These are phyloP conservation scores for Saccharomycopsis fibuligera DNA, from an alignment of 805 yeast genomes.

Conservation along the genomic window DNA sequence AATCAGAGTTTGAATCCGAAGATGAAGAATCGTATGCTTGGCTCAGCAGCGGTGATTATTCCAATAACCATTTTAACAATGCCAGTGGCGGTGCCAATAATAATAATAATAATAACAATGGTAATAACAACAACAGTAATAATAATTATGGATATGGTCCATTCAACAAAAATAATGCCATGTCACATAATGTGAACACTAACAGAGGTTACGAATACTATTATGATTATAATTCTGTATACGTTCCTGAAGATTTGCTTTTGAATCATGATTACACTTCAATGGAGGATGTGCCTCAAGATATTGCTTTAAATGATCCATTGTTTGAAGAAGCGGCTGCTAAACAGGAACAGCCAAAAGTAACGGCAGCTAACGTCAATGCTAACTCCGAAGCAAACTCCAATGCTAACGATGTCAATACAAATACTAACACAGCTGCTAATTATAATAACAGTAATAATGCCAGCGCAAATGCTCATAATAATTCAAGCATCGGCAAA, in stretches of 20 bases:
- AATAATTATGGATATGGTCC: conserved; percentile 26
- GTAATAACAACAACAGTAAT: conserved; percentile 35
- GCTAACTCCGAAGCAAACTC: neutral
- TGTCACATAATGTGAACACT: conserved; percentile 68
- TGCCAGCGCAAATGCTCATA: neutral
- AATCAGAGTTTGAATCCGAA: conserved; percentile 23
- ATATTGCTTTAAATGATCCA: conserved; percentile 13
- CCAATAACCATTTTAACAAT: neutral
- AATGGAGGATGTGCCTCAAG: conserved; percentile 21
- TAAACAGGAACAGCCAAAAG: neutral
- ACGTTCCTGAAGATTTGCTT: conserved; percentile 26
- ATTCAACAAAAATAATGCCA: conserved; percentile 37
- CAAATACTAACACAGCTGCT: neutral
- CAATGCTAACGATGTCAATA: neutral
- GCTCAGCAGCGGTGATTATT: conserved; percentile 7
- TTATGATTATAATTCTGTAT: conserved; percentile 77
- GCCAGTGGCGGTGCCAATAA: neutral
- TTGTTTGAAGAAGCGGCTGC: conserved; percentile 1
- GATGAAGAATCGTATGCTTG: conserved; percentile 17
- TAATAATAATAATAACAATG: conserved; percentile 27
- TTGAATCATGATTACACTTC: conserved; percentile 4
- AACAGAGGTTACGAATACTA: conserved; percentile 70
- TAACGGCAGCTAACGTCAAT: no score
- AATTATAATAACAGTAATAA: neutral
- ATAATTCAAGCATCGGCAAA: neutral